phyloP scores from a whole-genome alignment of 495 filamentous ascomycete species.

The Hypoxylon perforatum region DNA sequence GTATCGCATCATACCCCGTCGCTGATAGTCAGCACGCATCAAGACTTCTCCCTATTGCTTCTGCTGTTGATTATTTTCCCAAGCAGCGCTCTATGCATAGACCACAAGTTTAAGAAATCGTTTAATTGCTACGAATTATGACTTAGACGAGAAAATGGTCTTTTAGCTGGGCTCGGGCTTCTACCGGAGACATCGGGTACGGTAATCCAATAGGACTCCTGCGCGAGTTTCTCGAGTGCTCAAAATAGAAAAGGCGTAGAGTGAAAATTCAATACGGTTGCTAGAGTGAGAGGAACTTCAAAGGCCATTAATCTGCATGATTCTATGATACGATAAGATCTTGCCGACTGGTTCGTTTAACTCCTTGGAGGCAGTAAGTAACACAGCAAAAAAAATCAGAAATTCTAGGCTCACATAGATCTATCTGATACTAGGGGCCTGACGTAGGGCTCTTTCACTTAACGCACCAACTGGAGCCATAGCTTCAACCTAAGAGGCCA shows the following conservation, averaged over 20 bases:
- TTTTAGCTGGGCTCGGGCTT: constrained; percentile 14
- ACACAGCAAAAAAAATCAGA: background rate
- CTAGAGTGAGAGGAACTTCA: constrained; percentile 25
- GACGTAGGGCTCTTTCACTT: background rate
- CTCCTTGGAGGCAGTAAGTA: constrained; percentile 31
- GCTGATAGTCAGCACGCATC: background rate
- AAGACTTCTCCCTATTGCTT: background rate
- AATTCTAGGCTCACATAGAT: constrained; percentile 3
- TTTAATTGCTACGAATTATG: background rate
- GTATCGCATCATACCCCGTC: constrained; percentile 8
- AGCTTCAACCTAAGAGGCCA: constrained; percentile 50
- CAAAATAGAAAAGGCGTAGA: background rate
- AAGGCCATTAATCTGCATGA: background rate
- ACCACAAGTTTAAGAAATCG: constrained; percentile 2
- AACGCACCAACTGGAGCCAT: background rate
- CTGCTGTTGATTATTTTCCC: background rate
- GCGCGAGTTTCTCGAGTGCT: background rate
- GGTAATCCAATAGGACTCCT: background rate
- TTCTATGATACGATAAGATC: background rate
- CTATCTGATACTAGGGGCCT: background rate
- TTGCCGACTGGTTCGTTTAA: constrained; percentile 5
- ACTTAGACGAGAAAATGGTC: constrained; percentile 9
- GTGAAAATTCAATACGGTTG: background rate
- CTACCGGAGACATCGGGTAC: constrained; percentile 3
- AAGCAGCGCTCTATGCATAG: background rate